phyloP scores from a whole-genome alignment of 1,139 yeast genomes.

The Tardiomyces blankii region DNA sequence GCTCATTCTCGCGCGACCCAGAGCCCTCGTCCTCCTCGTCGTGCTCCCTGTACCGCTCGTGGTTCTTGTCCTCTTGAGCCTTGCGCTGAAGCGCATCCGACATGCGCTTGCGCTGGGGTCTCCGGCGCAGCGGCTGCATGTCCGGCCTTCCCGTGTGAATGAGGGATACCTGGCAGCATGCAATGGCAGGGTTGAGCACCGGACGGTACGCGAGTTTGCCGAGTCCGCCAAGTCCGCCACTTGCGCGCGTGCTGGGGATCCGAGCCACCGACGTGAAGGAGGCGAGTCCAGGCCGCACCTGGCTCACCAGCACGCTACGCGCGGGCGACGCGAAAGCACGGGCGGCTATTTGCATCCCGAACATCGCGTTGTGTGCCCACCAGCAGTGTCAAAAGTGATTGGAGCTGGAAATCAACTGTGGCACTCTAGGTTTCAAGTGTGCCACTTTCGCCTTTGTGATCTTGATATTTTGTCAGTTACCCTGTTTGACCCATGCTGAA shows the following conservation, averaged over 20 bases:
- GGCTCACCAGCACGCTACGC: background rate
- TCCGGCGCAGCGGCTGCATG: background rate
- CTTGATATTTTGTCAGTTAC: too few species aligned
- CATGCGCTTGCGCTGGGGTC: background rate
- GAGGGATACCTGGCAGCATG: background rate
- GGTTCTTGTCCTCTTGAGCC: slow-evolving; percentile 10
- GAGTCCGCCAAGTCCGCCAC: background rate
- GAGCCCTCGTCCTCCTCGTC: slow-evolving; percentile 4
- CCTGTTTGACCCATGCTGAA: too few species aligned
- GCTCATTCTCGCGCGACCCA: slow-evolving; percentile 6
- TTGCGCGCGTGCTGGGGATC: background rate
- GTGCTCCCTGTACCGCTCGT: slow-evolving; percentile 13
- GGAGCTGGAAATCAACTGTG: too few species aligned
- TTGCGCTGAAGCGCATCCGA: background rate
- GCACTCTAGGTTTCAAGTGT: too few species aligned
- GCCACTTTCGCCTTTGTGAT: too few species aligned
- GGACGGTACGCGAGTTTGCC: too few species aligned
- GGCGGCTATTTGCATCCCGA: background rate
- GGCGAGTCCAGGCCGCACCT: background rate
- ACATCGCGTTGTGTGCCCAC: background rate
- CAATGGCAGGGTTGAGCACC: background rate
- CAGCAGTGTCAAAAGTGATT: too few species aligned
- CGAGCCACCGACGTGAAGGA: background rate
- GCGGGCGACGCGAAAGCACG: background rate
- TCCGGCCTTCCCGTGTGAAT: background rate